phyloP scores from a whole-genome alignment of 2,329 filamentous ascomycete genomes.

The Clarireedia hainanense region DNA sequence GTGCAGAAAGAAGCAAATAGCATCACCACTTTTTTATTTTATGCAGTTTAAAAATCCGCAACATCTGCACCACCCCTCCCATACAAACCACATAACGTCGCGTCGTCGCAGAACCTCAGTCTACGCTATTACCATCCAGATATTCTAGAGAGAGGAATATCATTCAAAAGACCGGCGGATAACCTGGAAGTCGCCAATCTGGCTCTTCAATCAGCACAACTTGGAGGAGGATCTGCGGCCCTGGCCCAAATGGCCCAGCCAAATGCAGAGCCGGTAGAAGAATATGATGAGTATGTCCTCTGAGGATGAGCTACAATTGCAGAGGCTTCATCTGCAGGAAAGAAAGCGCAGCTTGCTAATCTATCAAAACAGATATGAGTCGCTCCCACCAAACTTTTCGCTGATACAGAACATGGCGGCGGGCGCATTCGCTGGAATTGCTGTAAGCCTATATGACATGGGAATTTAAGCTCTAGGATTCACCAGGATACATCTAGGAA shows the following conservation, averaged over 20 bases:
- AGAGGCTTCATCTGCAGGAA: neutral
- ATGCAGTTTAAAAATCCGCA: neutral
- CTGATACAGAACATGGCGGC: conserved; percentile 91
- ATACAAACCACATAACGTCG: neutral
- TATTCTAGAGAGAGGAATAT: neutral
- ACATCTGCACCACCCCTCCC: neutral
- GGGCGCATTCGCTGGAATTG: conserved; percentile 79
- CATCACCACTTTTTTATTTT: neutral
- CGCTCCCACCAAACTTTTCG: conserved; percentile 88
- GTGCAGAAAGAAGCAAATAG: neutral
- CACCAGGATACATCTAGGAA: conserved; percentile 50
- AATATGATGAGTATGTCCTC: conserved; percentile 52
- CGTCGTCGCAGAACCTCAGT: neutral
- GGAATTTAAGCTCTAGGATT: conserved; percentile 12
- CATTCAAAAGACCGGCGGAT: conserved; percentile 1
- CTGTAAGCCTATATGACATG: conserved; percentile 18
- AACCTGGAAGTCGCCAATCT: conserved; percentile 42
- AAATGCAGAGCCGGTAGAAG: conserved; percentile 54
- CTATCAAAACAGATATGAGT: conserved; percentile 62
- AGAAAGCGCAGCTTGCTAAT: conserved; percentile 16
- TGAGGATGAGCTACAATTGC: conserved; percentile 1
- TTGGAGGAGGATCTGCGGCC: conserved; percentile 58
- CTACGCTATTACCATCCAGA: neutral
- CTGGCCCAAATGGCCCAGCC: conserved; percentile 64
- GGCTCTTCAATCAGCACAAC: conserved; percentile 51